phyloP scores from a whole-genome alignment of 2,329 filamentous ascomycete species.

The Elsinoe perseae region DNA sequence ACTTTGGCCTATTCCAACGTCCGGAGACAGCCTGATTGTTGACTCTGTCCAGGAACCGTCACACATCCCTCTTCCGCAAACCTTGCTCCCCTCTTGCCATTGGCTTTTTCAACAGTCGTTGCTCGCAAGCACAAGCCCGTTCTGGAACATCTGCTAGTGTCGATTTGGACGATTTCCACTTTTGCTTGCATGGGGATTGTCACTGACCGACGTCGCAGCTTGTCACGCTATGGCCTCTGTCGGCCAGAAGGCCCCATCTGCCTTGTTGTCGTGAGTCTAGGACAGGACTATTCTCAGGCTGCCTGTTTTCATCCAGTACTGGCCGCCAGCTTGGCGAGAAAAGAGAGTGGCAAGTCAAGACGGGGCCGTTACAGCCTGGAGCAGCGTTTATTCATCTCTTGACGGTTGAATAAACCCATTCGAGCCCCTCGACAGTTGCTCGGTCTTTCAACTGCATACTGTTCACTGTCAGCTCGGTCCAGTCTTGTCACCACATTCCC shows the following conservation, averaged over 20 bases:
- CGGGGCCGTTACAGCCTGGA: not conserved
- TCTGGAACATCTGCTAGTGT: slow-evolving; percentile 1
- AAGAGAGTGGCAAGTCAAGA: slow-evolving; percentile 1
- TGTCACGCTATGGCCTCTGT: not conserved
- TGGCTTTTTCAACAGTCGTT: not conserved
- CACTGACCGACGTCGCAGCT: not conserved
- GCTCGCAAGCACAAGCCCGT: slow-evolving; percentile 9
- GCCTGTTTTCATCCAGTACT: not conserved
- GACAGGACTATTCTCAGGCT: not conserved
- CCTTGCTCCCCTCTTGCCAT: not conserved
- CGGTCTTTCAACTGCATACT: not conserved
- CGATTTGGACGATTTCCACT: not conserved
- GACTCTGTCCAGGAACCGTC: not conserved
- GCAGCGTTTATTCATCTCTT: not conserved
- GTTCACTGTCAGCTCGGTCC: not conserved
- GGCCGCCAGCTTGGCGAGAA: not conserved
- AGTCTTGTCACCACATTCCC: not conserved
- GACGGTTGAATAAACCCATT: slow-evolving; percentile 3
- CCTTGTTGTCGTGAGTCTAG: not conserved
- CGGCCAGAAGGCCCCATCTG: not conserved
- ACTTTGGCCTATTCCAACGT: not conserved
- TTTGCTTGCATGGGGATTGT: slow-evolving; percentile 5
- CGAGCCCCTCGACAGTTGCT: not conserved
- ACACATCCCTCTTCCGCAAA: not conserved
- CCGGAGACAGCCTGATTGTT: not conserved